A percentile compares a stretch with the other conserved stretches of the same genome.
phyloP scores from a whole-genome alignment of 306 rosid species.

The Coriaria nepalensis region DNA sequence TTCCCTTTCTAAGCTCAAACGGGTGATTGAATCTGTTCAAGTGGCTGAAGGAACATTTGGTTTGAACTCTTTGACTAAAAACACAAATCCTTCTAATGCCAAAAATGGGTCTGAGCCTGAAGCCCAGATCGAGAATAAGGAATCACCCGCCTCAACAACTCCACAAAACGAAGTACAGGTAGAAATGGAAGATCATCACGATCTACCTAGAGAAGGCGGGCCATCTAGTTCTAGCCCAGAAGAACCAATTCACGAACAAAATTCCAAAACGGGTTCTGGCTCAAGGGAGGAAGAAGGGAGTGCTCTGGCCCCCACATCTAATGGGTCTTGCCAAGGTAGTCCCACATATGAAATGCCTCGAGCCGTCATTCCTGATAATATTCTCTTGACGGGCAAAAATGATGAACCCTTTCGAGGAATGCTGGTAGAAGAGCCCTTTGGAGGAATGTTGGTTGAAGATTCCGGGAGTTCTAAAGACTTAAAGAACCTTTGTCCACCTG shows the following conservation, averaged over 20 bases:
- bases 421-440: slow-evolving; percentile 31
- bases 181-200: slow-evolving; percentile 24
- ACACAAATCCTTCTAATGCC: slow-evolving; percentile 28
- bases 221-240: slow-evolving; percentile 11
- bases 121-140: slow-evolving; percentile 25
- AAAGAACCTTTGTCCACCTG: slow-evolving; percentile 55
- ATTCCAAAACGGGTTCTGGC: slow-evolving; percentile 30
- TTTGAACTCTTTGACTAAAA: slow-evolving; percentile 32
- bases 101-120: slow-evolving; percentile 39
- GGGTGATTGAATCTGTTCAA: slow-evolving; percentile 66
- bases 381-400: slow-evolving; percentile 20
- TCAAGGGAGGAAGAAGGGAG: slow-evolving; percentile 64
- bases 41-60: slow-evolving; percentile 61
- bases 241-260: slow-evolving; percentile 20
- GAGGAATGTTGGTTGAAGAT: slow-evolving; percentile 44
- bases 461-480: slow-evolving; percentile 63
- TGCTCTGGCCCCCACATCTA: slow-evolving; percentile 44
- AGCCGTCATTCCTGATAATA: slow-evolving; percentile 5
- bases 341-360: slow-evolving; percentile 35
- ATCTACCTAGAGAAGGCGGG: no score
- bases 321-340: slow-evolving; percentile 58
- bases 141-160: slow-evolving; percentile 18
- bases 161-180: slow-evolving; percentile 21
- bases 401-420: slow-evolving; percentile 42
- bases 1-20: slow-evolving; percentile 63